Percentiles rank a stretch among this genome's conserved stretches.
Evolutionary conservation across 1,139 yeast species (phyloP).

Genomic region (Blastobotrys apis): DNA sequence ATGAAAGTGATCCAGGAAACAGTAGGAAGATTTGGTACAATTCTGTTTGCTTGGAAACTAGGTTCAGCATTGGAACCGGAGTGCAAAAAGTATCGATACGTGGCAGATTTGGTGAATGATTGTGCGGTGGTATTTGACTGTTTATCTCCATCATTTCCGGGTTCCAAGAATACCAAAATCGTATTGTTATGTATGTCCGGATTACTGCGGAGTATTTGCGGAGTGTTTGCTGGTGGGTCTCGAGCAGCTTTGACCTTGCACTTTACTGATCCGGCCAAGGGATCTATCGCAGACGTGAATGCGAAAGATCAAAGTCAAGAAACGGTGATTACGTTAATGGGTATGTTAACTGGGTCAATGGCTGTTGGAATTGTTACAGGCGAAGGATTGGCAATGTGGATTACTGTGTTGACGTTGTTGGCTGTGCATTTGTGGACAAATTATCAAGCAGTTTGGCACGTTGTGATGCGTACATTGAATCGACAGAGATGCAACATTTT

Average conservation of each 20-base stretch:
- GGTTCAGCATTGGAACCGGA: conserved; percentile 38
- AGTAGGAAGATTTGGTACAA: conserved; percentile 39
- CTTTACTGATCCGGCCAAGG: conserved; percentile 35
- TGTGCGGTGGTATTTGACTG: conserved; percentile 37
- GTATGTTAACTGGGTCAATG: conserved; percentile 37
- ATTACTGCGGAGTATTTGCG: conserved; percentile 35
- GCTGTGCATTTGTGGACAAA: conserved; percentile 36
- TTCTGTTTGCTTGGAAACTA: conserved; percentile 37
- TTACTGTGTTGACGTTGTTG: conserved; percentile 27
- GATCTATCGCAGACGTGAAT: conserved; percentile 37
- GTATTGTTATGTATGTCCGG: conserved; percentile 36
- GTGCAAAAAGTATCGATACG: conserved; percentile 37
- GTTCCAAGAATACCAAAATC: conserved; percentile 25
- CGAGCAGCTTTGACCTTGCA: conserved; percentile 40
- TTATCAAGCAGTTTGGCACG: conserved; percentile 36
- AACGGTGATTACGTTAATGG: conserved; percentile 37
- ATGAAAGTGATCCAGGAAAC: conserved; percentile 38
- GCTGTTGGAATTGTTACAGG: conserved; percentile 33
- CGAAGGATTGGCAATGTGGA: conserved; percentile 34
- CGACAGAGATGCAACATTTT: conserved; percentile 36
- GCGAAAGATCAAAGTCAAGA: conserved; percentile 41
- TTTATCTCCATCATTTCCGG: conserved; percentile 34
- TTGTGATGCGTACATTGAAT: conserved; percentile 33
- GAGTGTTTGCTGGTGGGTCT: conserved; percentile 40
- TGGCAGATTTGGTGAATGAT: conserved; percentile 39